These are phyloP conservation scores for Poa pratensis DNA, from an alignment of 176 grass and related monocot species.

Conservation along the genomic window DNA sequence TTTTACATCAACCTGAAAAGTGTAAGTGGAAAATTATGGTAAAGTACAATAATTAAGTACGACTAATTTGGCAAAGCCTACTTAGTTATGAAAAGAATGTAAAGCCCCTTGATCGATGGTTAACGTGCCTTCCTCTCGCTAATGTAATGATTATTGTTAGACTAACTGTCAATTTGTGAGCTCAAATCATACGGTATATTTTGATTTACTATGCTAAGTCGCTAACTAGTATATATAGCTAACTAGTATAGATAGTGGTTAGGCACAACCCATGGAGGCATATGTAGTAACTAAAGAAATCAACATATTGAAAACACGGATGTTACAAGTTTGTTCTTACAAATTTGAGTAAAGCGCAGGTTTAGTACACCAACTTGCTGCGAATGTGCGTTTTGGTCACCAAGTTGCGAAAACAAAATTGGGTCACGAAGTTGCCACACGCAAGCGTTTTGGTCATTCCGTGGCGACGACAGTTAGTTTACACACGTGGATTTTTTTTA, in stretches of 20 bases:
- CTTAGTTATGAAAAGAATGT: slow-evolving; percentile 6
- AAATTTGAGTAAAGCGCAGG: too few species aligned
- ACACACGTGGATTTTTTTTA: too few species aligned
- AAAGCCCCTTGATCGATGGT: not conserved
- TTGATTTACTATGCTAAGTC: not conserved
- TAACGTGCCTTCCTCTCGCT: not conserved
- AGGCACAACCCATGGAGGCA: not conserved
- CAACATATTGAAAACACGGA: not conserved
- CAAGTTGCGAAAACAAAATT: too few species aligned
- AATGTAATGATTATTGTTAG: slow-evolving; percentile 14
- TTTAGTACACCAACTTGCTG: too few species aligned
- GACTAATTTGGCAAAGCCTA: not conserved
- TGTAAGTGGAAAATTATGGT: not conserved
- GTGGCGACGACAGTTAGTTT: too few species aligned
- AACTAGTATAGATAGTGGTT: not conserved
- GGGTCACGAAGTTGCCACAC: too few species aligned
- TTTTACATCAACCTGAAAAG: not conserved
- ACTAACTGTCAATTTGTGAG: not conserved
- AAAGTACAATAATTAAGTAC: slow-evolving; percentile 8
- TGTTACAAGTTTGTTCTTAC: too few species aligned
- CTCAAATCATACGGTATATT: slow-evolving; percentile 1
- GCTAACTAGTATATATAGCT: not conserved
- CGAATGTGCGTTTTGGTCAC: too few species aligned
- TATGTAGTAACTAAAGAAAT: not conserved
- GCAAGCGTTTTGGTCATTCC: too few species aligned